Conservation (phyloP, 108 stramenopile genomes). For the Cyclotella atomus region DNA sequence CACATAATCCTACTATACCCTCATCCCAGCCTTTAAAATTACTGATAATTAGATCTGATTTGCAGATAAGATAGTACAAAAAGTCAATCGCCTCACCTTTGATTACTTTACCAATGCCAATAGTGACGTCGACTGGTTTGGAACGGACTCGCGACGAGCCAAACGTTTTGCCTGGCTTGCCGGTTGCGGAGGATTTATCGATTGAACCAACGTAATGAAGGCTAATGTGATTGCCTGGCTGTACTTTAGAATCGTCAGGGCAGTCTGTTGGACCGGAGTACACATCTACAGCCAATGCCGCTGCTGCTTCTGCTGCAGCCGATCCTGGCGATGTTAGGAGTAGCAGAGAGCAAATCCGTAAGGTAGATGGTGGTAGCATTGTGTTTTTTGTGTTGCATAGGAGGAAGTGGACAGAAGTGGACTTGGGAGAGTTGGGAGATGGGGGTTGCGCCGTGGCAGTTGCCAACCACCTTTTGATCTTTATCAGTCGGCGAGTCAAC, state of each 20-base stretch:
- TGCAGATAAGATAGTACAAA: no score
- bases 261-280: conserved; percentile 45
- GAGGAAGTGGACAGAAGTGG: no score
- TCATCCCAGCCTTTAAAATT: conserved; percentile 90
- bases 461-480: no score
- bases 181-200: conserved; percentile 39
- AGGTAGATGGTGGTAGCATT: not conserved
- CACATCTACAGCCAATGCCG: not conserved
- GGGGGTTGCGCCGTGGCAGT: no score
- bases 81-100: no score
- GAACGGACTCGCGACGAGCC: conserved; percentile 28
- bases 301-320: not conserved
- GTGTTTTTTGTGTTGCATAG: no score
- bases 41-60: no score
- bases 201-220: conserved; percentile 54
- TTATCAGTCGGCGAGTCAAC: not conserved
- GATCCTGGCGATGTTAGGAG: not conserved
- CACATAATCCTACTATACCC: conserved; percentile 64
- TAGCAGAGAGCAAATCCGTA: not conserved
- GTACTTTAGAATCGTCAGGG: conserved; percentile 32
- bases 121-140: conserved; percentile 27
- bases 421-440: no score
- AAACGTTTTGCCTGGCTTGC: conserved; percentile 32
- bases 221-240: conserved; percentile 16
- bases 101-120: conserved; percentile 66